phyloP scores from a whole-genome alignment of 78 protist genomes.

The Polysphondylium violaceum region DNA sequence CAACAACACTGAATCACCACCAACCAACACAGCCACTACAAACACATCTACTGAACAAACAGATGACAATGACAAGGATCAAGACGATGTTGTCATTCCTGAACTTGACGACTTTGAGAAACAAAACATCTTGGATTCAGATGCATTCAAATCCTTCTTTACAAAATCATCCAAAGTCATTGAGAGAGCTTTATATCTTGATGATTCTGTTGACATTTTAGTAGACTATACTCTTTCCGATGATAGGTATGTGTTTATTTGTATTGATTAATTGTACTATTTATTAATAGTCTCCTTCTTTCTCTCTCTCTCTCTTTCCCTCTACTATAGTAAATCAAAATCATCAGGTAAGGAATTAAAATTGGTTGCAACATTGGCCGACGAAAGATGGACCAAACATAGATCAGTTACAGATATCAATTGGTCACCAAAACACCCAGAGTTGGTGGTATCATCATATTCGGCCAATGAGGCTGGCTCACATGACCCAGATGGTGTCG shows the following conservation, averaged over 20 bases:
- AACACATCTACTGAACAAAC: neutral
- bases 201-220: constrained; percentile 72
- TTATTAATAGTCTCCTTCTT: neutral
- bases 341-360: constrained; percentile 40
- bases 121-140: constrained; percentile 27
- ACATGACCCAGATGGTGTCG: constrained; percentile 89
- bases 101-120: constrained; percentile 44
- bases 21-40: neutral
- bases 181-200: constrained; percentile 82
- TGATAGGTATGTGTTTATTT: constrained; percentile 12
- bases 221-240: constrained; percentile 75
- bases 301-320: neutral
- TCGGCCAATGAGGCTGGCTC: constrained; percentile 65
- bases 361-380: constrained; percentile 59
- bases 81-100: constrained; percentile 28
- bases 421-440: constrained; percentile 87
- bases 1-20: neutral
- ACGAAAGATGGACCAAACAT: constrained; percentile 80
- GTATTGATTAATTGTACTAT: neutral
- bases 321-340: constrained; percentile 6
- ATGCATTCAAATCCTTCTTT: constrained; percentile 71
- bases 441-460: constrained; percentile 81
- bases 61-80: neutral
- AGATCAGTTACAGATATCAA: constrained; percentile 77
- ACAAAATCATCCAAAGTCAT: constrained; percentile 64